Conservation (phyloP, 768 basidiomycete genomes). For the Podaxis pistillaris region DNA sequence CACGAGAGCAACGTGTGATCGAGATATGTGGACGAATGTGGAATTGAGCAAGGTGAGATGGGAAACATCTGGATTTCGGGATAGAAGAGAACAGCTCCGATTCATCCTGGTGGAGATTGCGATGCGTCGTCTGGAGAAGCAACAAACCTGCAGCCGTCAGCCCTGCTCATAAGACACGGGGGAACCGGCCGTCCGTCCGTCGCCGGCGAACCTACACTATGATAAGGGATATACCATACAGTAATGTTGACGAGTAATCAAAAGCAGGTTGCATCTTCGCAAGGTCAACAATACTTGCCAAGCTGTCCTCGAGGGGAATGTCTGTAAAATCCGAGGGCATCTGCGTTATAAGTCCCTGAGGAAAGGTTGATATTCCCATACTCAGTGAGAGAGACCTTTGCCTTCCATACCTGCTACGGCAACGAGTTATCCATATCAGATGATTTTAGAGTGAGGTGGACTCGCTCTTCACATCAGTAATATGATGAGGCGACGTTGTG, state of each 20-base stretch:
- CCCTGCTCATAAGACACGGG: not conserved
- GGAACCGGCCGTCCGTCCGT: not conserved
- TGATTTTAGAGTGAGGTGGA: not conserved
- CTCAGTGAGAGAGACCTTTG: not conserved
- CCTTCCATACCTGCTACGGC: not conserved
- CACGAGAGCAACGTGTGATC: not conserved
- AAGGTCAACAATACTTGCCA: not conserved
- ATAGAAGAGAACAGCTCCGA: not conserved
- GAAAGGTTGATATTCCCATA: not conserved
- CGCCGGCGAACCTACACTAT: not conserved
- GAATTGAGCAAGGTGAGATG: constrained; percentile 4
- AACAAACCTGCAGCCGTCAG: constrained; percentile 1
- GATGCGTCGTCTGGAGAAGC: not conserved
- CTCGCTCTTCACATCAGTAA: not conserved
- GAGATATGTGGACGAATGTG: not conserved
- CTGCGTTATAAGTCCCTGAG: not conserved
- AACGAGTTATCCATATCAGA: not conserved
- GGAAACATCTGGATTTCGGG: not conserved
- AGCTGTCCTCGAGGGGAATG: not conserved
- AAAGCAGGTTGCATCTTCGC: not conserved
- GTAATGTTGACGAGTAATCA: not conserved
- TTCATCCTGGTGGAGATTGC: constrained; percentile 5
- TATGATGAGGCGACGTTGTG: not conserved
- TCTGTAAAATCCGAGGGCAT: constrained; percentile 7
- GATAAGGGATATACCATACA: not conserved